phyloP scores from a whole-genome alignment of 495 filamentous ascomycete genomes.

The Durotheca rogersii region DNA sequence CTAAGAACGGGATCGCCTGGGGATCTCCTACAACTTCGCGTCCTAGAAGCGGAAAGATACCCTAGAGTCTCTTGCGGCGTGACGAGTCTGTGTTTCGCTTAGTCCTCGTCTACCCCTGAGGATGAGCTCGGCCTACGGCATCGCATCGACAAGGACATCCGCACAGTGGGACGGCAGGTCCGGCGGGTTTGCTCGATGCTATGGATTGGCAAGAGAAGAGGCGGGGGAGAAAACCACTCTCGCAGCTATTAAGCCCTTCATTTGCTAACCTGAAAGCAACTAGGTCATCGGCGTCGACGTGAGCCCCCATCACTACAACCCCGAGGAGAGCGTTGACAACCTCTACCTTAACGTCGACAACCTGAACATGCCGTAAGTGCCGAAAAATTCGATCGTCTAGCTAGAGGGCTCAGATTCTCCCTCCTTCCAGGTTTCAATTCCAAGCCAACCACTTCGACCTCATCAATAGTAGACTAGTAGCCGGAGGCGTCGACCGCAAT shows the following conservation, averaged over 20 bases:
- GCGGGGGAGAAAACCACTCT: background rate
- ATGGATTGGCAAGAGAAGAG: background rate
- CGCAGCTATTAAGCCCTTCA: conserved; percentile 3
- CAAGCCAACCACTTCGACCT: conserved; percentile 79
- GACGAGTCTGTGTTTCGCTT: background rate
- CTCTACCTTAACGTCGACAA: conserved; percentile 78
- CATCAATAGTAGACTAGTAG: conserved; percentile 82
- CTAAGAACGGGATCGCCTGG: background rate
- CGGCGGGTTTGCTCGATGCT: conserved; percentile 10
- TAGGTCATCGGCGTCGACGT: conserved; percentile 84
- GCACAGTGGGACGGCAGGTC: conserved; percentile 5
- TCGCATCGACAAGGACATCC: background rate
- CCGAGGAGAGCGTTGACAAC: conserved; percentile 67
- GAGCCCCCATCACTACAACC: conserved; percentile 60
- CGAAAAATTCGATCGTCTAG: conserved; percentile 23
- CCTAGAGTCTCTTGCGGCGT: background rate
- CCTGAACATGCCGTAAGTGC: conserved; percentile 63
- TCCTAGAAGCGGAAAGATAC: conserved; percentile 1
- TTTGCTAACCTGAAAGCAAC: conserved; percentile 3
- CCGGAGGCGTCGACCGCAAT: conserved; percentile 69
- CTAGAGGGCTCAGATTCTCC: conserved; percentile 16
- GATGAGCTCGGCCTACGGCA: background rate
- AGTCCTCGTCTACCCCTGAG: background rate
- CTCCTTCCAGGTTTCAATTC: conserved; percentile 65
- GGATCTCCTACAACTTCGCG: background rate